A percentile compares a stretch with the other conserved stretches of the same genome.
Conservation (phyloP, 1,139 yeast genomes). For the Candida buenavistaensis region DNA sequence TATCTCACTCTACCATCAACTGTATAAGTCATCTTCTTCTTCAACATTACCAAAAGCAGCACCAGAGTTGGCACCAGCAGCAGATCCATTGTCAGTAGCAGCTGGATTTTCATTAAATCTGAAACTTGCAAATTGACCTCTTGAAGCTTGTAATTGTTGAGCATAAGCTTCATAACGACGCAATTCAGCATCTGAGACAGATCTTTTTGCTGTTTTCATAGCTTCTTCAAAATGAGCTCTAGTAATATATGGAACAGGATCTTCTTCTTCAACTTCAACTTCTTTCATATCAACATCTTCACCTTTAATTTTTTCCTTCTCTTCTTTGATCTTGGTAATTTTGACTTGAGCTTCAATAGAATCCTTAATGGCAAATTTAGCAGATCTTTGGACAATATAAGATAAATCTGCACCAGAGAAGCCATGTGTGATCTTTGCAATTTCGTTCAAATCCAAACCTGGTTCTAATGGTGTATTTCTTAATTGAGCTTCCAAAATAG, state of each 20-base stretch:
- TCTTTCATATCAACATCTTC: conserved; percentile 66
- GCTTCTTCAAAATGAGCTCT: conserved; percentile 97
- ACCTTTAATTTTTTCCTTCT: conserved; percentile 40
- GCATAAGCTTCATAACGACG: conserved; percentile 99
- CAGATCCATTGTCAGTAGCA: conserved; percentile 16
- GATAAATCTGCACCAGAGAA: conserved; percentile 99
- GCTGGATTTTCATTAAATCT: conserved; percentile 51
- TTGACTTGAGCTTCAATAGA: conserved; percentile 83
- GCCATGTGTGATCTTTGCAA: conserved; percentile 92
- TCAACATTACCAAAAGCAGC: conserved; percentile 66
- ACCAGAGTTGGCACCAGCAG: conserved; percentile 19
- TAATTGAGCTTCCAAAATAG: conserved; percentile 92
- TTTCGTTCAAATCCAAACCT: conserved; percentile 82
- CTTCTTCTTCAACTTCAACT: conserved; percentile 66
- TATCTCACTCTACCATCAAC: too few relatives aligned
- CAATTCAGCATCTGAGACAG: conserved; percentile 94
- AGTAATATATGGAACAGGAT: conserved; percentile 94
- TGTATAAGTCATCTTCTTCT: conserved; percentile 93
- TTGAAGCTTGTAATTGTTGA: conserved; percentile 91
- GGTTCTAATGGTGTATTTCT: conserved; percentile 99
- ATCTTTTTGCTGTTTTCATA: conserved; percentile 97
- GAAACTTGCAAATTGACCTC: conserved; percentile 85
- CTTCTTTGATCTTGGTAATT: conserved; percentile 51
- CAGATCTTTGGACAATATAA: conserved; percentile 96
- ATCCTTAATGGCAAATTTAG: conserved; percentile 97